These are phyloP conservation scores for Cyclotella choctawhatcheeana DNA, from an alignment of 108 stramenopile species.

Conservation along the genomic window DNA sequence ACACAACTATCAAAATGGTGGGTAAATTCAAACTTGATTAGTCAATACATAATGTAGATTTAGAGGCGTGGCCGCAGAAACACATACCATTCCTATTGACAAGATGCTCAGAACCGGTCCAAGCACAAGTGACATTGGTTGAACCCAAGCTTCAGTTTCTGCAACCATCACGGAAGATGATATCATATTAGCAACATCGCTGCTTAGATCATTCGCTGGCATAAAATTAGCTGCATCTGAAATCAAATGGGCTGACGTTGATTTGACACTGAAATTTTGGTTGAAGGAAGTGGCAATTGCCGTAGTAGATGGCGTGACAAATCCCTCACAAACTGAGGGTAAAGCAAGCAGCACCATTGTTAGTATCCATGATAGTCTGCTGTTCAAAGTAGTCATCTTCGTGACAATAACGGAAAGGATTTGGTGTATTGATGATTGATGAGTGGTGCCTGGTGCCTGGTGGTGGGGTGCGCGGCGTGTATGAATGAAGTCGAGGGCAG, in stretches of 20 bases:
- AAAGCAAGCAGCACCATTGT: not conserved
- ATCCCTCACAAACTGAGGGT: constrained; percentile 1
- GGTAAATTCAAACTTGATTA: too few relatives aligned
- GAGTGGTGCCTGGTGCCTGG: too few relatives aligned
- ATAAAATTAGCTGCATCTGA: not conserved
- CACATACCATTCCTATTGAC: constrained; percentile 84
- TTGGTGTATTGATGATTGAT: too few relatives aligned
- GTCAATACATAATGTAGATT: too few relatives aligned
- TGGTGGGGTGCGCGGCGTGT: too few relatives aligned
- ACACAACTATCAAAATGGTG: too few relatives aligned
- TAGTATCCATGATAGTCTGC: too few relatives aligned
- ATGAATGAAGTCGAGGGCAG: too few relatives aligned
- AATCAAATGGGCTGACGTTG: not conserved
- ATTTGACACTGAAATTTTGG: not conserved
- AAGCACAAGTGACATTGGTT: constrained; percentile 69
- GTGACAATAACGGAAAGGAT: not conserved
- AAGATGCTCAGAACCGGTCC: constrained; percentile 83
- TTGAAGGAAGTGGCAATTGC: not conserved
- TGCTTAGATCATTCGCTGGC: not conserved
- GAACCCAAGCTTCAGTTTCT: constrained; percentile 88
- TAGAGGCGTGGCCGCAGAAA: too few relatives aligned
- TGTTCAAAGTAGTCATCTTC: too few relatives aligned
- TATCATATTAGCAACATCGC: constrained; percentile 8
- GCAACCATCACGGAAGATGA: constrained; percentile 65
- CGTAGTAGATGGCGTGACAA: not conserved